These are phyloP conservation scores for Mesembryanthemum crystallinum DNA, from an alignment of 148 eudicot genomes.

Conservation along the genomic window DNA sequence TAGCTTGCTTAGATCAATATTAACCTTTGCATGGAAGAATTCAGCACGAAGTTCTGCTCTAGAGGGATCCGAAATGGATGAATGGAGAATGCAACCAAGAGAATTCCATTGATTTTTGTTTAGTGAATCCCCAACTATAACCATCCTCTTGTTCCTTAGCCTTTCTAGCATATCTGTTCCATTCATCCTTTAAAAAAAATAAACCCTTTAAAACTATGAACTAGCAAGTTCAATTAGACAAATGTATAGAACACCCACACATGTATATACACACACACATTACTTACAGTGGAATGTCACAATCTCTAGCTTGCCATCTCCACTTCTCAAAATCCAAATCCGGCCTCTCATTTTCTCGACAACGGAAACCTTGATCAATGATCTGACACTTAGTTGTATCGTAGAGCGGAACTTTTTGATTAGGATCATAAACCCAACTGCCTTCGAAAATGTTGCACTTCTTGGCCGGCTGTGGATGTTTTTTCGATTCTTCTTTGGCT, in stretches of 20 bases:
- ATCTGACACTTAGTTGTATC: constrained; percentile 32
- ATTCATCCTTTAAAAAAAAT: constrained; percentile 31
- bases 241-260: too few species aligned
- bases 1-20: too few species aligned
- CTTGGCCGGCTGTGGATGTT: not conserved
- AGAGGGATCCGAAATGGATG: constrained; percentile 34
- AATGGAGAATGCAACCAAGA: constrained; percentile 48
- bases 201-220: not conserved
- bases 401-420: constrained; percentile 23
- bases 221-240: too few species aligned
- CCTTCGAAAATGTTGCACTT: constrained; percentile 46
- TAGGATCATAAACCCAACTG: constrained; percentile 42
- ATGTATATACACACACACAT: too few species aligned
- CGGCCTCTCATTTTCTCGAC: constrained; percentile 51
- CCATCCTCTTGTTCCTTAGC: constrained; percentile 45
- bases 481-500: too few species aligned
- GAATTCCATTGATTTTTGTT: constrained; percentile 52
- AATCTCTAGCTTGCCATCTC: constrained; percentile 51
- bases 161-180: constrained; percentile 38
- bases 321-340: constrained; percentile 43
- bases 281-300: constrained; percentile 47
- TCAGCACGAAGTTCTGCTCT: constrained; percentile 26
- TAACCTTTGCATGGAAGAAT: constrained; percentile 38
- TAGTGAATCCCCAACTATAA: constrained; percentile 47
- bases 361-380: constrained; percentile 46